Base-by-base conservation (phyloP, 768 basidiomycete genomes). In the Podaxis pistillaris region DNA sequence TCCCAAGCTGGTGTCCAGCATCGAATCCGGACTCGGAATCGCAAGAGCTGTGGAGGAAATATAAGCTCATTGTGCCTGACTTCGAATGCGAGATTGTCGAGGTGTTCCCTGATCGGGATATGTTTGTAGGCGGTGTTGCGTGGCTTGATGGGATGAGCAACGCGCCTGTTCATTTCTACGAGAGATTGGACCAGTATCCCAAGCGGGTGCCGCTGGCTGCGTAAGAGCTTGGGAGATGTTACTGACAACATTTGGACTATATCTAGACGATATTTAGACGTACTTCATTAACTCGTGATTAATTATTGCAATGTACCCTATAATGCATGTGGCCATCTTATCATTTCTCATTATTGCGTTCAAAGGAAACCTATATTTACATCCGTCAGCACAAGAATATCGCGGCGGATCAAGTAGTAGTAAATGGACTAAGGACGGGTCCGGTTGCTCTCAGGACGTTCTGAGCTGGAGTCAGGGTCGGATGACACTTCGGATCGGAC, bases 21-120 rank as follows among this genome's bases (percentile, higher is more conserved):
- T 44, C 41, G 41, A 44, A 44, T n/a, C 17, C 41, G 13, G 41
- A 15, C n/a, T 44, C 41, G 5, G 41, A n/a, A n/a, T 44, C 41
- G 41, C 41, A 44, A 15, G 41, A 73, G 66, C 73, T 88, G 2
- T 82, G 82, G 79, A 76, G 86, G 58, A 86, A 79, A 55, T 90
- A 91, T 68, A 80, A 73, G 28, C 81, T 90, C 3, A 74, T 75
- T 46, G 79, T 82, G 0, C 81, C 83, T 24, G 83, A 84, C 19
- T 85, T 90, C 69, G 77, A 82, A 56, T 86, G 86, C 68, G 86
- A 88, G 64, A 90, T 91, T 54, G 69, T 85, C 63, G 89, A 90
- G 66, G 83, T 86, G 4, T 91, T 90, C 69, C 84, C 86, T 0
- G 82, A 84, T 47, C 71, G 89, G 40, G 81, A 84, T 11, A 90